These are phyloP conservation scores for Prunus salicina DNA, from an alignment of 306 rosid genomes.

Conservation along the genomic window DNA sequence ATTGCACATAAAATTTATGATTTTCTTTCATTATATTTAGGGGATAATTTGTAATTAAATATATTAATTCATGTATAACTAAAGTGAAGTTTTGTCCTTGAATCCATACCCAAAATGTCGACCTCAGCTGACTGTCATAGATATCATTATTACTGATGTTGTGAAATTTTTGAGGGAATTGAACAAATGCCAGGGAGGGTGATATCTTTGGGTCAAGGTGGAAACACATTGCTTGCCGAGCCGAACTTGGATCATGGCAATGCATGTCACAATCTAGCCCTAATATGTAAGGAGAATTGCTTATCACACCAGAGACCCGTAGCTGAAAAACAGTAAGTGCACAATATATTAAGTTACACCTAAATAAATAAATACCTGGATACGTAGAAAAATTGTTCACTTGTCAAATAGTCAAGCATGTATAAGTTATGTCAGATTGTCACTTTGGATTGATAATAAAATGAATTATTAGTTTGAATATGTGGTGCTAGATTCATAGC, in stretches of 20 bases:
- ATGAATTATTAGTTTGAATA: not conserved
- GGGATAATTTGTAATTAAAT: no score
- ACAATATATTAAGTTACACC: not conserved
- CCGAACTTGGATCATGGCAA: constrained; percentile 65
- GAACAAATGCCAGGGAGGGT: constrained; percentile 56
- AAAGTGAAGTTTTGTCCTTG: not conserved
- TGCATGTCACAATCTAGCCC: constrained; percentile 79
- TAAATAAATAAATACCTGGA: no score
- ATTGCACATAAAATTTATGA: not conserved
- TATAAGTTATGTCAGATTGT: not conserved
- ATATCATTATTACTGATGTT: constrained; percentile 53
- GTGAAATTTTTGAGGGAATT: constrained; percentile 62
- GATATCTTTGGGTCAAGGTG: constrained; percentile 63
- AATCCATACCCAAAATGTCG: constrained; percentile 28
- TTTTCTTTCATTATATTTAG: no score
- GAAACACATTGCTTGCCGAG: constrained; percentile 66
- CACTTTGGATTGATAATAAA: not conserved
- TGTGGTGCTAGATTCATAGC: not conserved
- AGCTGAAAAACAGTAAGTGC: constrained; percentile 35
- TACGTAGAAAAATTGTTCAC: not conserved
- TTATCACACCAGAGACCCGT: constrained; percentile 62
- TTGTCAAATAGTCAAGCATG: not conserved
- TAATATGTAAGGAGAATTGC: constrained; percentile 64
- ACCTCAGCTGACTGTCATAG: constrained; percentile 58
- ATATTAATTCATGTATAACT: not conserved